These are phyloP conservation scores for Leishmania tropica DNA, from an alignment of 208 protist species.

Conservation along the genomic window DNA sequence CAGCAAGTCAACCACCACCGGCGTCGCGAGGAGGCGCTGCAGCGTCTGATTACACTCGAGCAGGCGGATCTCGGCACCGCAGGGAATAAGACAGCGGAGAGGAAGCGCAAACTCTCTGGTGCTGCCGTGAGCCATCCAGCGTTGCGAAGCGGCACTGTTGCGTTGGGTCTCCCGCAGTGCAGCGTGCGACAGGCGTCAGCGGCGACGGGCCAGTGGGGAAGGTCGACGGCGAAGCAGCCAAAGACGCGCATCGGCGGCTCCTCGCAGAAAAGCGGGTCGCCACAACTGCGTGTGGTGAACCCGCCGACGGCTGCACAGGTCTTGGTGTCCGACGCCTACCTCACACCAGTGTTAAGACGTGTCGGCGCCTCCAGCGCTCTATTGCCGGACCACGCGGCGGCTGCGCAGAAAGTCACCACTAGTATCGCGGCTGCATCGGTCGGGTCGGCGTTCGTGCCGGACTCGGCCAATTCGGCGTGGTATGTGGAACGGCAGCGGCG, in stretches of 20 bases:
- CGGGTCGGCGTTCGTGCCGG: background rate
- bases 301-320: background rate
- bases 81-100: background rate
- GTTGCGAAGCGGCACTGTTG: conserved; percentile 1
- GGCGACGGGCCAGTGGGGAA: background rate
- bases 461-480: conserved; percentile 24
- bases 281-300: background rate
- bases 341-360: conserved; percentile 18
- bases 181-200: background rate
- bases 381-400: background rate
- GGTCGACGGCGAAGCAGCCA: background rate
- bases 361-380: background rate
- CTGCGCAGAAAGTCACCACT: background rate
- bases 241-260: background rate
- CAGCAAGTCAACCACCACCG: conserved; percentile 48
- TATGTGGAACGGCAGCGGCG: conserved; percentile 46
- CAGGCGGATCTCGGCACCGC: conserved; percentile 17
- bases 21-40: conserved; percentile 46
- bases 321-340: conserved; percentile 23
- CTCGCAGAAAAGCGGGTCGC: background rate
- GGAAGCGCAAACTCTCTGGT: conserved; percentile 1
- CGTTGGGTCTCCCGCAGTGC: conserved; percentile 5
- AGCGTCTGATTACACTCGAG: conserved; percentile 30
- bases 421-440: background rate
- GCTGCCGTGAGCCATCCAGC: background rate